phyloP scores from a whole-genome alignment of 768 basidiomycete genomes.

The Paxillus involutus region DNA sequence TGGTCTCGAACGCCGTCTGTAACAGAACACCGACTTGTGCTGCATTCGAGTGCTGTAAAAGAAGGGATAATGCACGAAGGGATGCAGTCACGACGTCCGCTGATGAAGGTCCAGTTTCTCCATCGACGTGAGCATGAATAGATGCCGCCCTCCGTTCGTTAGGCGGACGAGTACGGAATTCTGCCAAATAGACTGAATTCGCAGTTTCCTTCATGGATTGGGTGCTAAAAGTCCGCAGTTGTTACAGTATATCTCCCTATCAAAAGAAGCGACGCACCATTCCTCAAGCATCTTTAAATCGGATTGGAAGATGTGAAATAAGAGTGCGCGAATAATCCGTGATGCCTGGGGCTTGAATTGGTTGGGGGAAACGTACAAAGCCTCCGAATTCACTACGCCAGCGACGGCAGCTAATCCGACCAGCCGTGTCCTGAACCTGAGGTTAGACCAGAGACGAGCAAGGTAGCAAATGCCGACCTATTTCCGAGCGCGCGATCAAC shows the following conservation, averaged over 20 bases:
- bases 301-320: conserved; percentile 66
- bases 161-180: conserved; percentile 79
- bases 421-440: conserved; percentile 63
- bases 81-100: conserved; percentile 74
- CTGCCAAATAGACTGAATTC: conserved; percentile 75
- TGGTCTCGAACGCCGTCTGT: conserved; percentile 67
- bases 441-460: not conserved
- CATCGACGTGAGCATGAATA: conserved; percentile 85
- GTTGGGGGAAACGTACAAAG: conserved; percentile 67
- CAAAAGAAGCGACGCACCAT: conserved; percentile 46
- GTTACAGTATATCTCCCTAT: not conserved
- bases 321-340: conserved; percentile 68
- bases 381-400: conserved; percentile 81
- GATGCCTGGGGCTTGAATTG: conserved; percentile 75
- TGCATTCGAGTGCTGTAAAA: conserved; percentile 77
- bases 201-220: conserved; percentile 65
- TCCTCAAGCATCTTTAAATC: conserved; percentile 58
- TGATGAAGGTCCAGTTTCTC: conserved; percentile 78
- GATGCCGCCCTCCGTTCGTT: conserved; percentile 85
- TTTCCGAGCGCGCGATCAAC: conserved; percentile 72
- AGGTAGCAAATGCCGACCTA: conserved; percentile 45
- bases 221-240: conserved; percentile 40
- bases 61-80: conserved; percentile 66
- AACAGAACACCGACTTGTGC: conserved; percentile 71
- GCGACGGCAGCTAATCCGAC: conserved; percentile 84